Evolutionary conservation across 495 filamentous ascomycete species (phyloP), one percentile per base, ranked within the genome.

Genomic region (Trichoderma gamsii): DNA sequence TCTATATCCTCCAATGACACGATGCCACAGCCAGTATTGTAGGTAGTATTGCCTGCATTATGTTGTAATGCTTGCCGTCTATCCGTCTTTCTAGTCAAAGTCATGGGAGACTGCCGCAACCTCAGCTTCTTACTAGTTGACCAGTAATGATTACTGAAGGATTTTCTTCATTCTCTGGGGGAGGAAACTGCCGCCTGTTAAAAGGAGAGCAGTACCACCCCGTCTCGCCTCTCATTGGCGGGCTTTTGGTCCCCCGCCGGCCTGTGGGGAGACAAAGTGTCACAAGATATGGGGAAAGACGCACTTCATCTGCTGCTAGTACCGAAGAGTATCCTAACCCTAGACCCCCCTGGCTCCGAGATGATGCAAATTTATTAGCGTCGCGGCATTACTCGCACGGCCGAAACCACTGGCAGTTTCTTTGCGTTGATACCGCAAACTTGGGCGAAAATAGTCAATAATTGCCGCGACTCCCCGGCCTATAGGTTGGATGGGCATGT

Each of bases 401-500:
- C 56, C 56, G 56, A 61, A 9, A 15, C 21, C 27, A 61, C 27
- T 61, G 56, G 56, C 56, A 32, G n/a, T 5, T 16, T 13, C 27
- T 18, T 15, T 61, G 29, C 15, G 8, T 32, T 32, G 2, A 9
- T 38, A 38, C 8, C 2, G 35, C 35, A 38, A 38, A 29, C 8
- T 15, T 61, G 56, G 13, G 23, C 13, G 56, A 27, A 32, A 11
- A 32, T 32, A 23, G 56, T 21, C 23, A 13, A 8, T 52, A 52
- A 61, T 16, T 61, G 56, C 56, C 56, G 56, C 27, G 56, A 61
- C 25, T 61, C 56, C 56, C 56, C 56, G 56, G 56, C 27, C 56
- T 32, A 32, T 61, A 61, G 25, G 25, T 12, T 27, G 56, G 6
- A 11, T 52, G 49, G n/a, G 49, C n/a, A 5, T 21, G 16, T 8